phyloP scores from a whole-genome alignment of 768 basidiomycete species.

The Lactifluus hygrophoroides region DNA sequence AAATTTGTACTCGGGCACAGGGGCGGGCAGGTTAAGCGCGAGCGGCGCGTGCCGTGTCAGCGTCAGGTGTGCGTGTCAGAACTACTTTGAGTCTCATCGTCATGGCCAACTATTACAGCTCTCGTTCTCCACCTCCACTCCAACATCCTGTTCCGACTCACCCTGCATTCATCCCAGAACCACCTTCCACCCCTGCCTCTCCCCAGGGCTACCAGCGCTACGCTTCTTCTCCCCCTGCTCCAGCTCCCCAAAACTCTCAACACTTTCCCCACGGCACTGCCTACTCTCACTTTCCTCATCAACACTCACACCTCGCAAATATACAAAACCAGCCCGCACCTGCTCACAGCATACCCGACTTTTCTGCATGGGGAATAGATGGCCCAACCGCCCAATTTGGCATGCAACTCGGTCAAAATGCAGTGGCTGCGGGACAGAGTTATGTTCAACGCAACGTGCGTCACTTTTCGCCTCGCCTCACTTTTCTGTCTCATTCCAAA shows the following conservation, averaged over 20 bases:
- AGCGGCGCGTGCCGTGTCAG: too few relatives aligned
- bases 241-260: constrained; percentile 27
- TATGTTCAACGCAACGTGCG: constrained; percentile 92
- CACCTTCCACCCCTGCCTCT: constrained; percentile 65
- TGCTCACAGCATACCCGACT: constrained; percentile 33
- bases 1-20: too few relatives aligned
- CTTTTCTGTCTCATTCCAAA: neutral
- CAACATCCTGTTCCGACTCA: constrained; percentile 87
- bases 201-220: constrained; percentile 71
- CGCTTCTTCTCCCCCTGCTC: constrained; percentile 47
- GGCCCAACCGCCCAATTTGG: constrained; percentile 93
- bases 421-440: constrained; percentile 88
- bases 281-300: constrained; percentile 45
- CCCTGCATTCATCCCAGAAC: constrained; percentile 77
- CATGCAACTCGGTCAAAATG: constrained; percentile 89
- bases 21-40: too few relatives aligned
- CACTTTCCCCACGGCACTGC: constrained; percentile 31
- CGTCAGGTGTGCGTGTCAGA: too few relatives aligned
- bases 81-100: too few relatives aligned
- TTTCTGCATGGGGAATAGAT: constrained; percentile 78
- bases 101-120: constrained; percentile 29
- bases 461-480: constrained; percentile 12
- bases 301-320: constrained; percentile 26
- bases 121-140: constrained; percentile 65
- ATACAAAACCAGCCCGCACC: constrained; percentile 15